Evolutionary conservation across 2,329 filamentous ascomycete genomes (phyloP), one percentile per base, ranked within the genome.

Genomic region (Verticillium longisporum): DNA sequence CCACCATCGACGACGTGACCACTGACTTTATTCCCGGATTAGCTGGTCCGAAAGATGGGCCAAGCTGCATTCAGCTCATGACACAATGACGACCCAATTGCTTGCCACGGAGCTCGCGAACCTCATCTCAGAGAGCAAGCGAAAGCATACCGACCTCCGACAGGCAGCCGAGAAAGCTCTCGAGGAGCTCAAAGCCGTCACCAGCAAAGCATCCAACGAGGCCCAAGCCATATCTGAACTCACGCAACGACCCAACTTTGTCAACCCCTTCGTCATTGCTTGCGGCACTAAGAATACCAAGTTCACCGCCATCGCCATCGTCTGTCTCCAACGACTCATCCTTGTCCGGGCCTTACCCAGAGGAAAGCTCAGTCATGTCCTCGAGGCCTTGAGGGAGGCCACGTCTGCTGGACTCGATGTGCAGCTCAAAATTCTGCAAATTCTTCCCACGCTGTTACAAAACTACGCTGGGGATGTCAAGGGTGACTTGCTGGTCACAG

Each of bases 81-180:
- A 69, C 74, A 88, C 78, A 70, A 97, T 97, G 92, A 96, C 92
- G 75, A 89, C 92, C 70, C 91, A 96, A 83, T 88, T 97, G 71
- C 84, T 97, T 70, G 87, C 88, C 71, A 88, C 90, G 62, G 93
- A 97, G 83, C 85, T 97, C 74, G 86, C 89, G 71, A 96, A 91
- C 78, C 86, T 97, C 73, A 89, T 97, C 69, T 91, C 96, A 75
- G 95, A 99, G 80, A 95, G 93, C 73, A 98, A 96, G 77, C 86
- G 94, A 70, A 98, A 96, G 77, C 89, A 97, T 75, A 86, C 89
- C 68, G 95, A 98, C 70, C 82, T 99, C 59, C 87, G 90, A 79
- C 90, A 90, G 90, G 92, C 95, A 58, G 92, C 95, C 33, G 95
- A 99, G 72, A 96, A 93, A 75, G 96, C 95, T 14, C 80, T 98